phyloP scores from a whole-genome alignment of 306 rosid species.

The Spatholobus suberectus region DNA sequence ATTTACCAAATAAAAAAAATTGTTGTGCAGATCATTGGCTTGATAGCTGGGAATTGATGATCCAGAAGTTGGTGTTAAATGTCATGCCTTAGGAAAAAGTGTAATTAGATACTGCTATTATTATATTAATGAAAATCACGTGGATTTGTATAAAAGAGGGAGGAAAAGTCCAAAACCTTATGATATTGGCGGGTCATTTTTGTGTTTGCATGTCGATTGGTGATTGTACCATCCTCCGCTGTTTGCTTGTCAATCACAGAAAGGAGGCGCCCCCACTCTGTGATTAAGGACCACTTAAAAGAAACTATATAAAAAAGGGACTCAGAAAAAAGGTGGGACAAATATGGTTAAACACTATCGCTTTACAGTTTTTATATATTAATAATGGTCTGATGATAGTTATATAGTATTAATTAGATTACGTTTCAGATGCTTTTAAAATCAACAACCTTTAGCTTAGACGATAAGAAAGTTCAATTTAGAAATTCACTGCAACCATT shows the following conservation, averaged over 20 bases:
- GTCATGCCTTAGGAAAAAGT: conserved; percentile 26
- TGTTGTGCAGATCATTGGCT: neutral
- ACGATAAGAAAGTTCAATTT: neutral
- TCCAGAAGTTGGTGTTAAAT: neutral
- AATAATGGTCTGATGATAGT: neutral
- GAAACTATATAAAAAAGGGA: neutral
- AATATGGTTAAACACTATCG: neutral
- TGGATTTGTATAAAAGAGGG: too few relatives aligned
- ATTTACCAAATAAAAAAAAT: neutral
- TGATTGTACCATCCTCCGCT: conserved; percentile 22
- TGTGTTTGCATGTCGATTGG: neutral
- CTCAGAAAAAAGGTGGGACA: too few relatives aligned
- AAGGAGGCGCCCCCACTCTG: neutral
- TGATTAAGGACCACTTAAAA: conserved; percentile 31
- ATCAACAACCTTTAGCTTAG: neutral
- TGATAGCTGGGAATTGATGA: conserved; percentile 22
- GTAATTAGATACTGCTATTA: neutral
- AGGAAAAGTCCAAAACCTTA: neutral
- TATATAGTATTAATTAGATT: neutral
- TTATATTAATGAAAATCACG: too few relatives aligned
- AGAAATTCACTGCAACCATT: neutral
- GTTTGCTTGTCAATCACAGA: conserved; percentile 13
- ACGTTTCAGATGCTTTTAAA: neutral
- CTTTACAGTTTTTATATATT: neutral
- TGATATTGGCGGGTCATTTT: conserved; percentile 2